These are phyloP conservation scores for Epichloe typhina DNA, from an alignment of 2,329 filamentous ascomycete species.

Conservation along the genomic window DNA sequence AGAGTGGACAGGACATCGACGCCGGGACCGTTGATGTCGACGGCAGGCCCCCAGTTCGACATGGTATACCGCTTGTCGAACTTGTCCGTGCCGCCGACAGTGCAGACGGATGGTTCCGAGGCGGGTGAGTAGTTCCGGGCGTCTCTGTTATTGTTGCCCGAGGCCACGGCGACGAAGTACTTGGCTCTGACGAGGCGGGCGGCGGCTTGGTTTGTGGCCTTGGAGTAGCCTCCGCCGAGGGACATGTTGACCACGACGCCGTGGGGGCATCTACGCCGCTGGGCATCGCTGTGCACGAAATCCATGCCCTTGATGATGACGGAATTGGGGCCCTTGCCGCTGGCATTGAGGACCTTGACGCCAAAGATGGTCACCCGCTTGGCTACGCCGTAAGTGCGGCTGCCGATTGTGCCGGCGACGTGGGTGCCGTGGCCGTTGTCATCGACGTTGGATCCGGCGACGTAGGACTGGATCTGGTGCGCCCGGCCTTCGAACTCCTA, in stretches of 20 bases:
- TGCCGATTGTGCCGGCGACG: conserved; percentile 21
- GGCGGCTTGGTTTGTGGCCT: conserved; percentile 32
- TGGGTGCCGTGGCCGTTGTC: conserved; percentile 18
- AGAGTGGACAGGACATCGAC: conserved; percentile 29
- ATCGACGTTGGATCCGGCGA: conserved; percentile 17
- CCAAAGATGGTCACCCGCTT: conserved; percentile 24
- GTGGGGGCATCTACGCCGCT: conserved; percentile 20
- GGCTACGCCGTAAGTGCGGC: conserved; percentile 24
- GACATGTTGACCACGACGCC: conserved; percentile 38
- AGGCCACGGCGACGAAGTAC: conserved; percentile 36
- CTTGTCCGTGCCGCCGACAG: conserved; percentile 28
- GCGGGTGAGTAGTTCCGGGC: conserved; percentile 27
- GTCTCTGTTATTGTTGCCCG: conserved; percentile 32
- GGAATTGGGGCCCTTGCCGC: conserved; percentile 15
- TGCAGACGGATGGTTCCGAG: conserved; percentile 28
- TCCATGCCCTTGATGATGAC: conserved; percentile 26
- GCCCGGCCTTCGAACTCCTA: conserved; percentile 29
- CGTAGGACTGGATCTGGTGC: conserved; percentile 19
- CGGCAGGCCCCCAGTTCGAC: conserved; percentile 32
- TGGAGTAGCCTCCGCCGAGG: conserved; percentile 29
- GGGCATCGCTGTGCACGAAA: conserved; percentile 22
- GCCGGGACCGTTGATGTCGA: conserved; percentile 32
- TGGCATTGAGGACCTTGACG: conserved; percentile 24
- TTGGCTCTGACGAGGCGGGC: conserved; percentile 18
- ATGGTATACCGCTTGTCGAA: conserved; percentile 23